Conservation (phyloP, 2,329 filamentous ascomycete genomes). For the Ophiobolus disseminans region DNA sequence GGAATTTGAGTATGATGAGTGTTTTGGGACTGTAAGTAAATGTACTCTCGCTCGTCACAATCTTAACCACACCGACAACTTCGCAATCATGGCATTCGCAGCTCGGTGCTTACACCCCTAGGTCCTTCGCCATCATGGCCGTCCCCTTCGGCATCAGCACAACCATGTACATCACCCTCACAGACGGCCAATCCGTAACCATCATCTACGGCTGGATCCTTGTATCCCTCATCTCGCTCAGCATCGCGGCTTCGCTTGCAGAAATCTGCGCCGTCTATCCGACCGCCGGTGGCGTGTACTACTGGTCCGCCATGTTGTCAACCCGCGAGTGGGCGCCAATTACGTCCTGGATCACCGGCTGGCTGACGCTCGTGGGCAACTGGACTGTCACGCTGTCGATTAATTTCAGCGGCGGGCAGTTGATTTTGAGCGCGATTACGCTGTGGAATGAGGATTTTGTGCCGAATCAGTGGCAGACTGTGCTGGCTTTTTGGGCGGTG, state of each 20-base stretch:
- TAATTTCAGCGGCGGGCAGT: conserved; percentile 71
- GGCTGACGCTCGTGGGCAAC: conserved; percentile 75
- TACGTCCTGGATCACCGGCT: conserved; percentile 73
- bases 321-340: conserved; percentile 71
- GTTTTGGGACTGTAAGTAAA: conserved; percentile 65
- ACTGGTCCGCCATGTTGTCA: conserved; percentile 71
- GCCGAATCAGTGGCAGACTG: conserved; percentile 72
- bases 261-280: conserved; percentile 80
- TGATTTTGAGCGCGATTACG: conserved; percentile 71
- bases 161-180: conserved; percentile 71
- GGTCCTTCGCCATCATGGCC: conserved; percentile 77
- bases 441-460: conserved; percentile 74
- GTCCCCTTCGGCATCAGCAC: conserved; percentile 72
- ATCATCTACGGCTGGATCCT: conserved; percentile 74
- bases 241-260: conserved; percentile 73
- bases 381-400: conserved; percentile 71
- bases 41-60: background rate
- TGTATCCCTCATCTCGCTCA: conserved; percentile 70
- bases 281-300: conserved; percentile 77
- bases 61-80: background rate
- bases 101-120: conserved; percentile 27
- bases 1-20: conserved; percentile 72
- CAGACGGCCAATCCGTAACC: conserved; percentile 72
- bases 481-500: conserved; percentile 75
- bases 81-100: no score